phyloP scores from a whole-genome alignment of 108 stramenopile species.

The Chaetoceros tenuissimus region DNA sequence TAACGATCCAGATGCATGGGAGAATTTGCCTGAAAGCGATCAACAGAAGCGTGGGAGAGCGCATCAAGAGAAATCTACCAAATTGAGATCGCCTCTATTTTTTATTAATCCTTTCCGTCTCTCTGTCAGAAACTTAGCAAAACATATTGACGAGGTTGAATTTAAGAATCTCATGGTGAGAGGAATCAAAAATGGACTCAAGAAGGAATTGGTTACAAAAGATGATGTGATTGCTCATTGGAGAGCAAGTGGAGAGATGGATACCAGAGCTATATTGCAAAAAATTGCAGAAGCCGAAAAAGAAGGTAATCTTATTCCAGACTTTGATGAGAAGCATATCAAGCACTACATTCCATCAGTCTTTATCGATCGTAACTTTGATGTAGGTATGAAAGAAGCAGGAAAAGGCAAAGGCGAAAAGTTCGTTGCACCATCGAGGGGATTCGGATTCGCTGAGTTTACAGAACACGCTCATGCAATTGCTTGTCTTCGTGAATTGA shows the following conservation, averaged over 20 bases:
- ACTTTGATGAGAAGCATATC: slow-evolving; percentile 65
- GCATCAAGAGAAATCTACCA: slow-evolving; percentile 84
- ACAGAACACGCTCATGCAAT: slow-evolving; percentile 92
- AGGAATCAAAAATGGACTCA: slow-evolving; percentile 68
- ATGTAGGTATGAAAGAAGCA: slow-evolving; percentile 30
- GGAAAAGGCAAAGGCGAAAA: slow-evolving; percentile 7
- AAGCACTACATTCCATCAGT: slow-evolving; percentile 81
- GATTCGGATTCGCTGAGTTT: slow-evolving; percentile 99
- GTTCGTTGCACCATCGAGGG: slow-evolving; percentile 56
- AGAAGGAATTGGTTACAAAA: slow-evolving; percentile 51
- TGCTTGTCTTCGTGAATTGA: slow-evolving; percentile 90
- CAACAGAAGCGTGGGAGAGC: slow-evolving; percentile 85
- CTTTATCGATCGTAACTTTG: slow-evolving; percentile 68
- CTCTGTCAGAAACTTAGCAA: slow-evolving; percentile 84
- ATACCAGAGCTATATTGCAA: slow-evolving; percentile 55
- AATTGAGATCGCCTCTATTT: slow-evolving; percentile 92
- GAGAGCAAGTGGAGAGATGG: slow-evolving; percentile 63
- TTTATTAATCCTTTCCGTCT: slow-evolving; percentile 93
- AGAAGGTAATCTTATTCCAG: slow-evolving; percentile 25
- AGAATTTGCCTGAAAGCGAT: slow-evolving; percentile 75
- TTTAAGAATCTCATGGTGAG: slow-evolving; percentile 60
- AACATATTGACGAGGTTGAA: slow-evolving; percentile 77
- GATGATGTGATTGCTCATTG: slow-evolving; percentile 78
- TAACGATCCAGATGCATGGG: slow-evolving; percentile 45
- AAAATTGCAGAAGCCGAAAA: slow-evolving; percentile 31